phyloP scores from a whole-genome alignment of 768 basidiomycete species.

The Russula compacta region DNA sequence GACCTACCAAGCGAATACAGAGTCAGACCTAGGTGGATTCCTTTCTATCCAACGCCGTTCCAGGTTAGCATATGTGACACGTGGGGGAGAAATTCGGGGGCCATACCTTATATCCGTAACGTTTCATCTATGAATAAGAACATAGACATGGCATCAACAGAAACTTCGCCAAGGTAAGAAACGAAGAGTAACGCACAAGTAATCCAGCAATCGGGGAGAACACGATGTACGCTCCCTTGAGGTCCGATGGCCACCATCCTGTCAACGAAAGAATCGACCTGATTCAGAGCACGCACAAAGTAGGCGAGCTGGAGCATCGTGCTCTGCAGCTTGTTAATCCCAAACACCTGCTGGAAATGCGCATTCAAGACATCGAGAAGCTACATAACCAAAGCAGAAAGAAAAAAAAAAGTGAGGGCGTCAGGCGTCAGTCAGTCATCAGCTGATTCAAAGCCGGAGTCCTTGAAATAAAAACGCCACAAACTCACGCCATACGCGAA shows the following conservation, averaged over 20 bases:
- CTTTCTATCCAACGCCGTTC: conserved; percentile 31
- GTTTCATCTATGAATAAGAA: conserved; percentile 38
- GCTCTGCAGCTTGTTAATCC: too few species aligned
- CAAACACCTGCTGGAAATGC: too few species aligned
- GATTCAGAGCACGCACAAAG: conserved; percentile 34
- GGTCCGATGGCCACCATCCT: background rate
- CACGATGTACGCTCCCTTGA: conserved; percentile 51
- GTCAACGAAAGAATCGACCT: background rate
- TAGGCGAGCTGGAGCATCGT: conserved; percentile 39
- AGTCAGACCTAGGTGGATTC: conserved; percentile 52
- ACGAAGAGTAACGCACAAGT: too few species aligned
- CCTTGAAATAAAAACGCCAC: too few species aligned
- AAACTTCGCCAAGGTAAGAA: too few species aligned
- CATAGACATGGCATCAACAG: too few species aligned
- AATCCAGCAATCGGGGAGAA: conserved; percentile 34
- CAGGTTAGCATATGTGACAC: background rate
- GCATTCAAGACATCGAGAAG: conserved; percentile 39
- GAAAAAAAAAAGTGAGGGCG: too few species aligned
- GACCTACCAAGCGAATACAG: conserved; percentile 46
- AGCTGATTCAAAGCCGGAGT: too few species aligned
- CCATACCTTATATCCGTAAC: conserved; percentile 44
- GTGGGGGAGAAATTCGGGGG: background rate
- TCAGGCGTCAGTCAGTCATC: too few species aligned
- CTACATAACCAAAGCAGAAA: conserved; percentile 25
- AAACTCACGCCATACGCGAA: conserved; percentile 38